Conservation (phyloP, 495 filamentous ascomycete genomes). For the Lasiosphaeria hispida region DNA sequence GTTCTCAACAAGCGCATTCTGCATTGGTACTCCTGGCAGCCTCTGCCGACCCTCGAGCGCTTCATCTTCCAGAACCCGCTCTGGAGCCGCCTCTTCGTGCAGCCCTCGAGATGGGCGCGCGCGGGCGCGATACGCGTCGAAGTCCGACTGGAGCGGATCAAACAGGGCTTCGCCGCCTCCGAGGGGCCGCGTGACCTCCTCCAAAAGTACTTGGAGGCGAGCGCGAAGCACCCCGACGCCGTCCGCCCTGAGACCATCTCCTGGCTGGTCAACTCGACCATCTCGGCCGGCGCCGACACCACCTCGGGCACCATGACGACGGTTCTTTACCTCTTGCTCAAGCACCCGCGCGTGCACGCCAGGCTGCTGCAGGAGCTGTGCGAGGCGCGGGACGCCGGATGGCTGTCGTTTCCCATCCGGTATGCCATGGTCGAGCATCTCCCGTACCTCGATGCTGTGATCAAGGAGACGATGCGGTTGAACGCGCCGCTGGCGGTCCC, state of each 20-base stretch:
- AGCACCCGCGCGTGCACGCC: slow-evolving; percentile 40
- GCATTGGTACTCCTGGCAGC: slow-evolving; percentile 30
- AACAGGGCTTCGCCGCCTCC: not conserved
- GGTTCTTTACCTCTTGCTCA: slow-evolving; percentile 50
- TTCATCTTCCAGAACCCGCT: slow-evolving; percentile 30
- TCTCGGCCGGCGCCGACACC: slow-evolving; percentile 57
- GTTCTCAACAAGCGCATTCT: slow-evolving; percentile 23
- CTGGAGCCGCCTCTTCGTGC: slow-evolving; percentile 13
- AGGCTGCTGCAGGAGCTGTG: slow-evolving; percentile 38
- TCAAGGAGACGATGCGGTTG: slow-evolving; percentile 59
- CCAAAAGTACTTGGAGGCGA: slow-evolving; percentile 25
- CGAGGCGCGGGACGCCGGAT: slow-evolving; percentile 22
- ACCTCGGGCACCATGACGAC: slow-evolving; percentile 53
- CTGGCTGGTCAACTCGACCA: slow-evolving; percentile 40
- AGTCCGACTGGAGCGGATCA: slow-evolving; percentile 16
- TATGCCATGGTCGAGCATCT: slow-evolving; percentile 29
- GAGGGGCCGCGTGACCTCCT: slow-evolving; percentile 17
- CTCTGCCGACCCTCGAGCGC: slow-evolving; percentile 25
- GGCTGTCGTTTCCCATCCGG: slow-evolving; percentile 21
- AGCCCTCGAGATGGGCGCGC: slow-evolving; percentile 13
- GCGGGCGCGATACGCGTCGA: slow-evolving; percentile 16
- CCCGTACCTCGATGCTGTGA: slow-evolving; percentile 58
- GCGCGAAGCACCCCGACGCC: slow-evolving; percentile 22
- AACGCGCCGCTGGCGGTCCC: slow-evolving; percentile 50
- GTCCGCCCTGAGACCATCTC: slow-evolving; percentile 36